Evolutionary conservation across 148 eudicot species (phyloP).

Genomic region (Cornus suecica): DNA sequence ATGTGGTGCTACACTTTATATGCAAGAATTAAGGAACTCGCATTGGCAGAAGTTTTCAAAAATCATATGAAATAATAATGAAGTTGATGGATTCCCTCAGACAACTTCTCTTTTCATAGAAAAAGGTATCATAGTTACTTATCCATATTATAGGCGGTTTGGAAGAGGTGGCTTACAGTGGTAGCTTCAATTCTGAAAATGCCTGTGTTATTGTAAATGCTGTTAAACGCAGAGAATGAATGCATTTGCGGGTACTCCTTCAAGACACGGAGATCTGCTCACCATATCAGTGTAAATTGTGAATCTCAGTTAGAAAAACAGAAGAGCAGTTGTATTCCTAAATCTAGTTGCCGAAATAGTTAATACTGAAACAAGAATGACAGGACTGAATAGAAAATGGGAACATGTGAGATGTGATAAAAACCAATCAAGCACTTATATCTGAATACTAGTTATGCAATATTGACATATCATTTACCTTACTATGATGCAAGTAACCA

Average conservation of each 20-base stretch:
- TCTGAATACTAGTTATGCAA: neutral
- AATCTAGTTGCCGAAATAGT: neutral
- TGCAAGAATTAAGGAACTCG: neutral
- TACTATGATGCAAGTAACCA: neutral
- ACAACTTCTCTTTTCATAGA: neutral
- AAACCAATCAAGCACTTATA: neutral
- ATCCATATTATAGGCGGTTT: neutral
- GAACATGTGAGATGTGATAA: neutral
- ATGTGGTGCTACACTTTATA: neutral
- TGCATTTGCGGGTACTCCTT: conserved; percentile 20
- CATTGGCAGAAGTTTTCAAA: neutral
- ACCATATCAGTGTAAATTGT: conserved; percentile 1
- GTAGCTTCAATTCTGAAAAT: conserved; percentile 33
- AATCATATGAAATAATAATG: neutral
- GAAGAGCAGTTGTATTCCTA: neutral
- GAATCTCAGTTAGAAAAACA: neutral
- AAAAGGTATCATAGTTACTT: neutral
- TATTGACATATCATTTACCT: neutral
- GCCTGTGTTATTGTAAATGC: conserved; percentile 24
- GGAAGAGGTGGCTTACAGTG: conserved; percentile 23
- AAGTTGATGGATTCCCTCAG: neutral
- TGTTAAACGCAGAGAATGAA: conserved; percentile 28
- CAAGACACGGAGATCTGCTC: conserved; percentile 29
- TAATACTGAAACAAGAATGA: neutral
- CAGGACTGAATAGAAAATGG: neutral